Percentiles rank a stretch among this genome's conserved stretches.
phyloP scores from a whole-genome alignment of 345 rosid genomes.

The Aquilaria malaccensis region DNA sequence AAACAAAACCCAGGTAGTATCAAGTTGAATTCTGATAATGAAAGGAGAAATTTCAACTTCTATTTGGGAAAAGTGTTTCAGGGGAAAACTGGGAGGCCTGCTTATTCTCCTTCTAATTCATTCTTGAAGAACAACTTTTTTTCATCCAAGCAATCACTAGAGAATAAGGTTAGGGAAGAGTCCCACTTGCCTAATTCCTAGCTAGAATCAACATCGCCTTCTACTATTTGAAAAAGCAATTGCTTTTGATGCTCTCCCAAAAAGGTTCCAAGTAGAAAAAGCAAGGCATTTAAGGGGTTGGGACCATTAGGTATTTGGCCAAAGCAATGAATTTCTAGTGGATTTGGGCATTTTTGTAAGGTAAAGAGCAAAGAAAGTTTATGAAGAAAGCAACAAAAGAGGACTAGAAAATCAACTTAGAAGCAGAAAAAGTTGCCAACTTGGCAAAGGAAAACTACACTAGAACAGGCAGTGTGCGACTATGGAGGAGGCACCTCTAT shows the following conservation, averaged over 20 bases:
- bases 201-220: constrained; percentile 24
- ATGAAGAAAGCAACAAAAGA: constrained; percentile 53
- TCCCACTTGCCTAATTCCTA: constrained; percentile 20
- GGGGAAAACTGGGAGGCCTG: constrained; percentile 21
- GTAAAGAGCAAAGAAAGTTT: constrained; percentile 43
- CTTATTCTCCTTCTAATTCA: constrained; percentile 16
- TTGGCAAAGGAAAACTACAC: constrained; percentile 58
- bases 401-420: constrained; percentile 48
- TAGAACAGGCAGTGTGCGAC: background rate
- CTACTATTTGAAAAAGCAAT: constrained; percentile 44
- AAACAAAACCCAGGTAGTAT: background rate
- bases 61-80: constrained; percentile 13
- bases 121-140: constrained; percentile 9
- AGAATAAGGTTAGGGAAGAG: constrained; percentile 5
- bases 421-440: constrained; percentile 63
- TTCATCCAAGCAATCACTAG: constrained; percentile 11
- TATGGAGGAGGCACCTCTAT: too few species aligned
- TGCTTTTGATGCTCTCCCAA: constrained; percentile 69
- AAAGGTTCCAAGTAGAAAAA: constrained; percentile 23
- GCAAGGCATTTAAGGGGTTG: constrained; percentile 14
- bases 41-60: constrained; percentile 10
- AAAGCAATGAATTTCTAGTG: constrained; percentile 39
- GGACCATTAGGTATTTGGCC: constrained; percentile 13
- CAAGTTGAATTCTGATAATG: constrained; percentile 10
- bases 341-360: constrained; percentile 45